A percentile compares a stretch with the other conserved stretches of the same genome.
Conservation (phyloP, 2,329 filamentous ascomycete species). For the Nemania serpens region DNA sequence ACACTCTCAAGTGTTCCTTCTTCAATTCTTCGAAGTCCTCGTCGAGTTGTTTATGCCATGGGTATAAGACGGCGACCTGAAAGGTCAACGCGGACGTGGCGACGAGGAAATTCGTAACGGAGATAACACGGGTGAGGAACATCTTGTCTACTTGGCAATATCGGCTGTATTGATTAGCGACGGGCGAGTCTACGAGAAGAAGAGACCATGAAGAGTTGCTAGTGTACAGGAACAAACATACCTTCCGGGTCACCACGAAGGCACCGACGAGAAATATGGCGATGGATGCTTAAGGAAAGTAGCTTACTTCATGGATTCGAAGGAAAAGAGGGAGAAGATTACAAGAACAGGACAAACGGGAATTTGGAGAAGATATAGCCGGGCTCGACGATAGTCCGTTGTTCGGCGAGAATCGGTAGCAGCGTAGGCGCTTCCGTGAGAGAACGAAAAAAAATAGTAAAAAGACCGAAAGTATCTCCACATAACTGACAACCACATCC, state of each 20-base stretch:
- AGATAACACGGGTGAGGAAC: constrained; percentile 53
- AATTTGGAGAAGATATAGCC: not conserved
- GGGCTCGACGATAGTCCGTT: not conserved
- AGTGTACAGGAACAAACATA: not conserved
- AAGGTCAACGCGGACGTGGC: constrained; percentile 68
- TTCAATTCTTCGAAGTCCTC: constrained; percentile 64
- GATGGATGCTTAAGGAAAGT: too few species aligned
- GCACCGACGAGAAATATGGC: too few species aligned
- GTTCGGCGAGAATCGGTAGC: constrained; percentile 22
- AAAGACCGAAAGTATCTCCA: too few species aligned
- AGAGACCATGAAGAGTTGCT: too few species aligned
- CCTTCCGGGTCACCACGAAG: not conserved
- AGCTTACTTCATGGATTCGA: too few species aligned
- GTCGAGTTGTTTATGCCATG: constrained; percentile 70
- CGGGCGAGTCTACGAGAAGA: too few species aligned
- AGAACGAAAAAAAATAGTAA: constrained; percentile 9
- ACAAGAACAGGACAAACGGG: too few species aligned
- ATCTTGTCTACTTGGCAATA: constrained; percentile 30
- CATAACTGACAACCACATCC: too few species aligned
- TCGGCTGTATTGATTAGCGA: too few species aligned
- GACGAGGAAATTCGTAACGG: constrained; percentile 68
- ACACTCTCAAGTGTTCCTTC: constrained; percentile 57
- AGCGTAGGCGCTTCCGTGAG: not conserved
- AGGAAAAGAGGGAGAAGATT: too few species aligned
- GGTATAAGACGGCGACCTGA: constrained; percentile 72